Base-by-base conservation (phyloP, 2,329 filamentous ascomycete genomes). In the Metarhizium brunneum region DNA sequence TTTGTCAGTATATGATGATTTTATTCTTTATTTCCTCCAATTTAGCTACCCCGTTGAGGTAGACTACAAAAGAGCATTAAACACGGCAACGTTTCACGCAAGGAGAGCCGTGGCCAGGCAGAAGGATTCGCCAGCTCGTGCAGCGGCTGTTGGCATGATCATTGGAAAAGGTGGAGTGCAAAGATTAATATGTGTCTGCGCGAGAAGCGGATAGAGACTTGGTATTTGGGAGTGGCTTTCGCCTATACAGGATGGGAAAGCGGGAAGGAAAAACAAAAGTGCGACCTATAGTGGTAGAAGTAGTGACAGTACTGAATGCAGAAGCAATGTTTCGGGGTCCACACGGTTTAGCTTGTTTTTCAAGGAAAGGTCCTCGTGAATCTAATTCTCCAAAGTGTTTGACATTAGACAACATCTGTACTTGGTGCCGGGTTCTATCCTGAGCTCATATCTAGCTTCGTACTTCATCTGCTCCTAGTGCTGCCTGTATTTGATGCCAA, bases 241-340 rank as follows among this genome's bases (percentile, higher is more conserved):
- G 25, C 14, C 20, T 5, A 30, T 11, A 10, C 20, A 48, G 29
- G 25, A 13, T n/a, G 45, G 7, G 25, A 4, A 13, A 8, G 30
- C 10, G 30, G 25, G 7, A 13, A 10, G 14, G 45, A n/a, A 8
- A 48, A 16, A 40, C 5, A 35, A 35, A 7, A 35, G 32, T 11
- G 32, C 32, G 32, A 47, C 18, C 43, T 47, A 25, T 25, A 47
- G 43, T n/a, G 18, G 43, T 25, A 47, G 43, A 6, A 47, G 43
- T 47, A 47, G 43, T 29, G 16, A 8, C 59, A 62, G 62, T 61
- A 58, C 62, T 58, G 57, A 63, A 64, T 60, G 61, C 58, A 62
- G 64, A 65, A 62, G 54, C 59, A 36, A 57, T 58, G 38, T n/a
- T 32, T 50, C 25, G 36, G 47, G 30, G 7, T 54, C 38, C 20